Evolutionary conservation across 441 rosid species (phyloP), one percentile per base, ranked within the genome.

Genomic region (Populus hybrid): DNA sequence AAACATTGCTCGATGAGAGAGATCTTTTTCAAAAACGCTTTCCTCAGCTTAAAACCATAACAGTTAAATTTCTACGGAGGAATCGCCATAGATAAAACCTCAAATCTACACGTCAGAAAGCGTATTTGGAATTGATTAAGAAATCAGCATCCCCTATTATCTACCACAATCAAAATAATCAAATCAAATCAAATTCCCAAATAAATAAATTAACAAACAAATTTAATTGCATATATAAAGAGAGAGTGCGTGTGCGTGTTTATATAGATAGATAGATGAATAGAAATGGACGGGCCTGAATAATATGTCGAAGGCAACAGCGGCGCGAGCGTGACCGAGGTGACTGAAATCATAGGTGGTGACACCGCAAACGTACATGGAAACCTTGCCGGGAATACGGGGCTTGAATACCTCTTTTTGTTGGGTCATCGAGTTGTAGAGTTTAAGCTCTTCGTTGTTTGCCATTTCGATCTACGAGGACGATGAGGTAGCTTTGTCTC

Each of bases 331-430:
- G 73, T 96, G 99, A 28, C 99, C 99, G 23, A 95, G 83, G 82
- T 95, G 99, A 84, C 99, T 94, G 81, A 87, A 83, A 80, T 92
- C 98, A 76, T 95, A 95, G n/a, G 99, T 88, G 2, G 98, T 95
- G 64, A 95, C 92, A 6, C 99, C 98, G 50, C 99, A 95, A 67
- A 95, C 97, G 28, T 95, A 95, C 89, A 95, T 86, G 77, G 91
- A 83, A 32, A 94, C 94, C 73, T 90, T 90, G 0, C 97, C 95
- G 0, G 88, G 90, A 74, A n/a, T 85, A 67, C 79, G 79, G 9
- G 97, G 90, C 80, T 36, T 78, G 79, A 95, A 86, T 1, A 80
- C 83, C 84, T 94, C 97, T 75, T 88, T 87, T 78, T 81, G 84
- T 36, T 87, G 89, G 10, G 88, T 89, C 97, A 95, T 83, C 8